Evolutionary conservation across 129 eudicot species (phyloP), one percentile per base, ranked within the genome.

Genomic region (Flaveria sonorensis): DNA sequence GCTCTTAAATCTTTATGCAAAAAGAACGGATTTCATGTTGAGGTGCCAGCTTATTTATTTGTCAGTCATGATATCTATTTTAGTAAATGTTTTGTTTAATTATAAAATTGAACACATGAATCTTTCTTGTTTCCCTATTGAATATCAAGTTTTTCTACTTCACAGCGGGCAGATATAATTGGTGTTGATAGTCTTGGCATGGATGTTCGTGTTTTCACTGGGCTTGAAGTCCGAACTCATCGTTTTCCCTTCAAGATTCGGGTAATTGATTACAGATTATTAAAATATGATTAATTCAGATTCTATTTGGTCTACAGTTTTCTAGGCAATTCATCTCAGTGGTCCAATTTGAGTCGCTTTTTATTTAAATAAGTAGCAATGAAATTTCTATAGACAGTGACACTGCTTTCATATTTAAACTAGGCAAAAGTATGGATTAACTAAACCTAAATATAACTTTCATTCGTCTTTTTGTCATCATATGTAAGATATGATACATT

Each of bases 161-260:
- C 77, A 51, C 73, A 90, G 96, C 83, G 84, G 23, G 96, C 96
- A 79, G 81, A 78, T 75, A 81, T 90, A 51, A 84, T 90, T 16
- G 87, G 96, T 39, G 88, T 88, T 42, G 96, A 90, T 76, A 90
- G 93, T 77, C 93, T 88, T 77, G 96, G 96, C 66, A 79, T 88
- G 81, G 96, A 90, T 69, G 96, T 90, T 72, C 84, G 93, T 51
- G 86, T 84, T 75, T 82, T 80, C 75, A 73, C 82, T 0, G 96
- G 96, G 56, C 78, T 78, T 78, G 91, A 90, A 90, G 93, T 90
- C 39, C 68, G 81, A 68, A 90, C 96, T 18, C 91, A 90, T 78
- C 96, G 96, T 24, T 90, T 88, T 46, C 87, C 96, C 67, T 90
- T 90, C 85, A 90, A 86, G 85, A 78, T 46, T 72, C 88, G 82